Evolutionary conservation across 768 basidiomycete genomes (phyloP).

Genomic region (Clavulina sp.): DNA sequence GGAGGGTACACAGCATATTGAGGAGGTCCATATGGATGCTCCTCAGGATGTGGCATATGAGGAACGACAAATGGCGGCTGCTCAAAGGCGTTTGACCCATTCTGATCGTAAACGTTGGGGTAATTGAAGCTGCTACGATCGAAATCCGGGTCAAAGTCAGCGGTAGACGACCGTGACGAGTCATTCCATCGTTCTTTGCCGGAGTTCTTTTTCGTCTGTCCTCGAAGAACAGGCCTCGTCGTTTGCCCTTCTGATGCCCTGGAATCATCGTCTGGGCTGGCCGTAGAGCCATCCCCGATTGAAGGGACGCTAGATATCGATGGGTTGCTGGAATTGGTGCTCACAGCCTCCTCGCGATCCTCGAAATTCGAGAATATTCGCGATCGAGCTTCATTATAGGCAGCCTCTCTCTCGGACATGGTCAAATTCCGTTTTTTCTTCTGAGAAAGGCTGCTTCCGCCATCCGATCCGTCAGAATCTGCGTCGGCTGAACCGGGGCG

Average conservation of each 20-base stretch:
- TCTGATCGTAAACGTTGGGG: constrained; percentile 55
- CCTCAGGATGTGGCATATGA: background rate
- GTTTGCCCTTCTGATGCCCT: constrained; percentile 35
- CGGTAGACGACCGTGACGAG: constrained; percentile 35
- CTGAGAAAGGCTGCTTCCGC: constrained; percentile 15
- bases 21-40: constrained; percentile 1
- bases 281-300: background rate
- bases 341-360: constrained; percentile 13
- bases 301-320: background rate
- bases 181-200: constrained; percentile 32
- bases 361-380: constrained; percentile 40
- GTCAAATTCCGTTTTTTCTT: constrained; percentile 51
- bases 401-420: constrained; percentile 72
- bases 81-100: too few relatives aligned
- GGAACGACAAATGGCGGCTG: constrained; percentile 18
- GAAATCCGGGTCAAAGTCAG: constrained; percentile 42
- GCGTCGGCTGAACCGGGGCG: constrained; percentile 37
- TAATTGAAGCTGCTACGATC: constrained; percentile 33
- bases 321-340: constrained; percentile 18
- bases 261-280: constrained; percentile 41
- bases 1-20: constrained; percentile 1
- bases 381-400: constrained; percentile 73
- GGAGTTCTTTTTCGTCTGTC: background rate
- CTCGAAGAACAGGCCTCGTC: too few relatives aligned
- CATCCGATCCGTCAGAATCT: constrained; percentile 7